Percentiles rank a stretch among this genome's conserved stretches.
phyloP scores from a whole-genome alignment of 306 rosid species.

The Cyamopsis tetragonoloba region DNA sequence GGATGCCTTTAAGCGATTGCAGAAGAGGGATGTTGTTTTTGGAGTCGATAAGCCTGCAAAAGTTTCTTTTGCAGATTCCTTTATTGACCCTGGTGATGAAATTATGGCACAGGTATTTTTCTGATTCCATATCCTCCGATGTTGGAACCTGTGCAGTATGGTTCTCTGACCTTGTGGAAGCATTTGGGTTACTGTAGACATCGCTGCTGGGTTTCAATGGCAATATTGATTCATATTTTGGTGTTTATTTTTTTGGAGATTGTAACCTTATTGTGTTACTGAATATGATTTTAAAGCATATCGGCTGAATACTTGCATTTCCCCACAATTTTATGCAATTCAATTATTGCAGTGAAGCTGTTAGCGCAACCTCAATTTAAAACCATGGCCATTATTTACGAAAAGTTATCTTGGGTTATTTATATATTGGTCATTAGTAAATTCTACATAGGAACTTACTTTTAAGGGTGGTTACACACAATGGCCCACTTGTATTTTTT shows the following conservation, averaged over 20 bases:
- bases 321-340: background rate
- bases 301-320: background rate
- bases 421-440: background rate
- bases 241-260: background rate
- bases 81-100: constrained; percentile 97
- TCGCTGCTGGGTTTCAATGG: background rate
- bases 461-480: background rate
- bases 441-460: background rate
- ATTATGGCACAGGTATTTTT: constrained; percentile 90
- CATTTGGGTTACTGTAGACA: background rate
- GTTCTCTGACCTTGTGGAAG: constrained; percentile 2
- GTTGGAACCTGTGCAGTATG: background rate
- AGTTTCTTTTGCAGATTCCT: constrained; percentile 97
- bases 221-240: background rate
- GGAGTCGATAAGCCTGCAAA: constrained; percentile 98
- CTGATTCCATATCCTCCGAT: constrained; percentile 25
- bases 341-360: background rate
- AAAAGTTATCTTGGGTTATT: background rate
- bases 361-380: background rate
- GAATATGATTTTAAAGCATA: background rate
- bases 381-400: background rate
- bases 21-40: constrained; percentile 89
- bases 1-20: constrained; percentile 95
- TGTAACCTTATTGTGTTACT: background rate
- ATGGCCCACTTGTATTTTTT: background rate